These are phyloP conservation scores for Penicillium sp. DNA, from an alignment of 2,329 filamentous ascomycete species.

Conservation along the genomic window DNA sequence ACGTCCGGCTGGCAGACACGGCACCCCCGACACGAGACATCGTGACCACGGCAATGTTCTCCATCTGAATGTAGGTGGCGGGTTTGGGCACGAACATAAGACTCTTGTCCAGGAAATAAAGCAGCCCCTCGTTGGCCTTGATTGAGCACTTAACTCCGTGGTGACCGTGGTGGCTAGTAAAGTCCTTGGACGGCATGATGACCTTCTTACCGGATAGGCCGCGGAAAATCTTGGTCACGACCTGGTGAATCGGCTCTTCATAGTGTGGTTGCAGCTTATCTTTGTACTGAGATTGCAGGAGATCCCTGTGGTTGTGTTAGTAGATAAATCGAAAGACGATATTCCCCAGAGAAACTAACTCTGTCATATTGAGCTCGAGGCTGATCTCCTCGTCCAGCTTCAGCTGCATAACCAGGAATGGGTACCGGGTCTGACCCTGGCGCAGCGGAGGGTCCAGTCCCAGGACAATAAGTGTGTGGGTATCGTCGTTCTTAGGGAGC, in stretches of 20 bases:
- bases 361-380: conserved; percentile 92
- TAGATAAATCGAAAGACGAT: background rate
- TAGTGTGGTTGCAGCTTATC: conserved; percentile 85
- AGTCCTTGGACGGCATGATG: conserved; percentile 88
- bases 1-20: conserved; percentile 88
- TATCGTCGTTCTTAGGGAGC: conserved; percentile 95
- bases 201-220: conserved; percentile 94
- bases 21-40: conserved; percentile 95
- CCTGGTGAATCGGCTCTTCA: conserved; percentile 86
- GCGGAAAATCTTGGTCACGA: conserved; percentile 92
- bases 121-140: conserved; percentile 95
- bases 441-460: conserved; percentile 91
- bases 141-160: conserved; percentile 99
- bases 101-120: conserved; percentile 96
- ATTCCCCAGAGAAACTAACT: conserved; percentile 42
- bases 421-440: conserved; percentile 95
- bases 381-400: conserved; percentile 97
- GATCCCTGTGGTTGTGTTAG: conserved; percentile 48
- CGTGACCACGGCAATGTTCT: conserved; percentile 84
- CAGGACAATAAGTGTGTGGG: conserved; percentile 90
- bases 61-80: conserved; percentile 92
- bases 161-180: conserved; percentile 86
- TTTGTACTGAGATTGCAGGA: conserved; percentile 79
- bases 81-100: conserved; percentile 99
- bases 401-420: conserved; percentile 98